These are phyloP conservation scores for Phytophthora capsici DNA, from an alignment of 352 stramenopile genomes.

Conservation along the genomic window DNA sequence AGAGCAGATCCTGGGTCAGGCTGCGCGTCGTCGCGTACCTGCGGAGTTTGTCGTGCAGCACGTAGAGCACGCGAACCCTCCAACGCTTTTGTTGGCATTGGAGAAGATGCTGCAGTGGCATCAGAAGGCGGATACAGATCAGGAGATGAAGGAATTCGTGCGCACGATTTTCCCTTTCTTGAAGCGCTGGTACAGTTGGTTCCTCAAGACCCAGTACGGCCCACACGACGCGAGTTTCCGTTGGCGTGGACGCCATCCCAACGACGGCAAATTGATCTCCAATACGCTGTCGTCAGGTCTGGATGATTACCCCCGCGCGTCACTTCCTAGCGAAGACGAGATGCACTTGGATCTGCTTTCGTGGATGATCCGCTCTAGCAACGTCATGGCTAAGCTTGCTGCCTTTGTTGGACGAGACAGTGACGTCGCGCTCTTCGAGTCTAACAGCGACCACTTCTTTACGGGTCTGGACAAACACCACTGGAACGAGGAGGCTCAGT, in stretches of 20 bases:
- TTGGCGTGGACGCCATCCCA: slow-evolving; percentile 77
- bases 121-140: slow-evolving; percentile 18
- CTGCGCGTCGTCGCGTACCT: slow-evolving; percentile 80
- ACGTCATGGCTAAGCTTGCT: slow-evolving; percentile 60
- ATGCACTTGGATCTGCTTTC: slow-evolving; percentile 92
- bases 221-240: slow-evolving; percentile 58
- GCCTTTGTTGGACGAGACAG: slow-evolving; percentile 38
- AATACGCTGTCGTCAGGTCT: slow-evolving; percentile 94
- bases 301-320: slow-evolving; percentile 93
- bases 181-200: slow-evolving; percentile 81
- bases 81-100: slow-evolving; percentile 87
- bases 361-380: slow-evolving; percentile 88
- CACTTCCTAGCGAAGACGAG: slow-evolving; percentile 72
- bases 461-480: slow-evolving; percentile 64
- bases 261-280: slow-evolving; percentile 84
- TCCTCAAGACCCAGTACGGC: slow-evolving; percentile 65
- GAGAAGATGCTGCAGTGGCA: slow-evolving; percentile 73
- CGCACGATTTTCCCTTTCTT: slow-evolving; percentile 73
- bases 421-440: slow-evolving; percentile 37
- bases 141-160: slow-evolving; percentile 48
- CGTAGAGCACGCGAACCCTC: slow-evolving; percentile 92
- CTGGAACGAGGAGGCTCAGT: slow-evolving; percentile 69
- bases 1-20: slow-evolving; percentile 89
- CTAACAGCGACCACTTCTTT: slow-evolving; percentile 47
- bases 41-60: slow-evolving; percentile 92